Evolutionary conservation across 2,329 filamentous ascomycete species (phyloP).

Genomic region (Arthroderma uncinatum): DNA sequence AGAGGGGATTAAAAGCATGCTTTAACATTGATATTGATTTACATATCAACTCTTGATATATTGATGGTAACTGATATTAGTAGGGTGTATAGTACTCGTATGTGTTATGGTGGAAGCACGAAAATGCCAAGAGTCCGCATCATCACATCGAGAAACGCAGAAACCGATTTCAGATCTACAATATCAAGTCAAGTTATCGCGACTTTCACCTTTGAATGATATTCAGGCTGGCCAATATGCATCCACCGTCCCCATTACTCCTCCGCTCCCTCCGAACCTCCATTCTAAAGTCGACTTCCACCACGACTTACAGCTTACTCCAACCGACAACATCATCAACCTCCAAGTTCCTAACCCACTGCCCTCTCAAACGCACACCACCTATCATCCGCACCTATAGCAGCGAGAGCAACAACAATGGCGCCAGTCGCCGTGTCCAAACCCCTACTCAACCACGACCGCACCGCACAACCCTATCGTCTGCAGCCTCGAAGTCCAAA

Average conservation of each 20-base stretch:
- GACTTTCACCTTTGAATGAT: not conserved
- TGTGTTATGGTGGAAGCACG: not conserved
- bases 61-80: no score
- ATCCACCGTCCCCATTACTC: conserved; percentile 32
- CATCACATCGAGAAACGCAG: not conserved
- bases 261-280: conserved; percentile 32
- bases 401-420: not conserved
- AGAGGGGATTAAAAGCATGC: not conserved
- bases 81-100: no score
- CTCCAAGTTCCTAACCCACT: not conserved
- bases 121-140: not conserved
- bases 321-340: conserved; percentile 20
- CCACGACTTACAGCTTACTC: conserved; percentile 10
- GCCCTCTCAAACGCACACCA: not conserved
- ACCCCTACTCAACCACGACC: not conserved
- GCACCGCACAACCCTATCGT: conserved; percentile 6
- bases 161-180: not conserved
- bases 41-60: not conserved
- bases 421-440: not conserved
- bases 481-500: conserved; percentile 23
- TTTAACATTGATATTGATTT: not conserved
- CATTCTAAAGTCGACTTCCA: conserved; percentile 5
- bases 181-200: not conserved
- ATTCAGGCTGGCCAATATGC: conserved; percentile 20
- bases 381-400: not conserved